These are phyloP conservation scores for Coniochaeta sp. DNA, from an alignment of 2,329 filamentous ascomycete genomes.

Conservation along the genomic window DNA sequence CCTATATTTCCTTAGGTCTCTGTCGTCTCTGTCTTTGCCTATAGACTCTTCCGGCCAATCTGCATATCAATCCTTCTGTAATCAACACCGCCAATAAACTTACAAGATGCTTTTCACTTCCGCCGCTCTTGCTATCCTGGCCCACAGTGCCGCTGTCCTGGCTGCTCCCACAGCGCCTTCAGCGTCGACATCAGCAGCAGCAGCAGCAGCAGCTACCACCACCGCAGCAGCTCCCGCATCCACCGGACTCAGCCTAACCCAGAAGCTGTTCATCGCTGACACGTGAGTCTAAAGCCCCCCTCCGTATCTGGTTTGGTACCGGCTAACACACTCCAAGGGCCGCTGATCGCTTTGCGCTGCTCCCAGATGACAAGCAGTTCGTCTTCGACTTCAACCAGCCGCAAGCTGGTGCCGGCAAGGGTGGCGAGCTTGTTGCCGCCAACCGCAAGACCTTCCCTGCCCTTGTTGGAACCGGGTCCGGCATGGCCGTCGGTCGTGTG, in stretches of 20 bases:
- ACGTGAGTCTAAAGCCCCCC: constrained; percentile 7
- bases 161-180: constrained; percentile 13
- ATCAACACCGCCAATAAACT: constrained; percentile 2
- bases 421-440: constrained; percentile 41
- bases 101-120: constrained; percentile 27
- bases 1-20: constrained; percentile 6
- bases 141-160: constrained; percentile 24
- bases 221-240: constrained; percentile 5
- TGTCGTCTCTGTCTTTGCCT: constrained; percentile 7
- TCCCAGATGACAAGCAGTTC: constrained; percentile 35
- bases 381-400: constrained; percentile 38
- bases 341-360: constrained; percentile 33
- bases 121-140: constrained; percentile 28
- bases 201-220: not conserved
- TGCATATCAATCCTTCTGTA: not conserved
- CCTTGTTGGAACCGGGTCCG: constrained; percentile 41
- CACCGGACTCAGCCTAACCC: constrained; percentile 18
- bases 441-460: constrained; percentile 51
- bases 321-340: constrained; percentile 12
- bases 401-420: constrained; percentile 25
- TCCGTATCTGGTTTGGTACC: no score
- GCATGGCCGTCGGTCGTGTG: constrained; percentile 44
- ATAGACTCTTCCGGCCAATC: constrained; percentile 4
- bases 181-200: constrained; percentile 2
- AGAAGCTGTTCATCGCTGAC: constrained; percentile 31